Conservation (phyloP, 345 rosid genomes). For the Populus ilicifolia region DNA sequence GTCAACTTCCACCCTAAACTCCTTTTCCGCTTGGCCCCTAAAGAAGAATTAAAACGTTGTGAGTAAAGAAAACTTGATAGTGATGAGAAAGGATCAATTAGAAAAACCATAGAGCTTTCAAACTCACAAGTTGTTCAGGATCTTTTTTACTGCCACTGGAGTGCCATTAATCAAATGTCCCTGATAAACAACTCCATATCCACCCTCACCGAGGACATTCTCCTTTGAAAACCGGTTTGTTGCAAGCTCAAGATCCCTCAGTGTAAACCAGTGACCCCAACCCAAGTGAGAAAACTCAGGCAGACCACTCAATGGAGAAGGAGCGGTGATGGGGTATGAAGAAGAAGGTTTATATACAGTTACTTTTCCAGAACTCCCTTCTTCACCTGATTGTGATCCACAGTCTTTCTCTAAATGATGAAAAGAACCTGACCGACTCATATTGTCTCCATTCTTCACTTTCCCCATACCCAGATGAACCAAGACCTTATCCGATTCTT, state of each 20-base stretch:
- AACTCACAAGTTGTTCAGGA: slow-evolving; percentile 68
- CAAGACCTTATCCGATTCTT: slow-evolving; percentile 72
- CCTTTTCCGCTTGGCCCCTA: slow-evolving; percentile 89
- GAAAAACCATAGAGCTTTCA: not conserved
- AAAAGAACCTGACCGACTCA: slow-evolving; percentile 58
- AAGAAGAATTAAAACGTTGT: slow-evolving; percentile 1
- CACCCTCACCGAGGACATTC: slow-evolving; percentile 74
- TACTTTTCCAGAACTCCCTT: slow-evolving; percentile 48
- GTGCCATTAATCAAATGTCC: slow-evolving; percentile 68
- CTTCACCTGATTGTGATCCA: slow-evolving; percentile 74
- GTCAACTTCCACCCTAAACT: slow-evolving; percentile 73
- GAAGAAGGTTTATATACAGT: slow-evolving; percentile 58
- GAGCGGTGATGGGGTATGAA: slow-evolving; percentile 59
- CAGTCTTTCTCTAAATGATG: slow-evolving; percentile 57
- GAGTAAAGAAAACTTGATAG: not conserved
- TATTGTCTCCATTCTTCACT: slow-evolving; percentile 50
- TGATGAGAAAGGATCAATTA: not conserved
- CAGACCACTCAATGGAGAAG: slow-evolving; percentile 63
- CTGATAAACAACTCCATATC: slow-evolving; percentile 70
- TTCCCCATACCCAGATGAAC: slow-evolving; percentile 77
- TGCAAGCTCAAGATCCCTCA: slow-evolving; percentile 77
- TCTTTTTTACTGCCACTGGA: slow-evolving; percentile 73
- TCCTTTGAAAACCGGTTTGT: slow-evolving; percentile 72
- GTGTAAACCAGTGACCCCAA: slow-evolving; percentile 89
- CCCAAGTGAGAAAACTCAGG: slow-evolving; percentile 80